Conservation (phyloP, 345 rosid genomes). For the Rhodomyrtus tomentosa region DNA sequence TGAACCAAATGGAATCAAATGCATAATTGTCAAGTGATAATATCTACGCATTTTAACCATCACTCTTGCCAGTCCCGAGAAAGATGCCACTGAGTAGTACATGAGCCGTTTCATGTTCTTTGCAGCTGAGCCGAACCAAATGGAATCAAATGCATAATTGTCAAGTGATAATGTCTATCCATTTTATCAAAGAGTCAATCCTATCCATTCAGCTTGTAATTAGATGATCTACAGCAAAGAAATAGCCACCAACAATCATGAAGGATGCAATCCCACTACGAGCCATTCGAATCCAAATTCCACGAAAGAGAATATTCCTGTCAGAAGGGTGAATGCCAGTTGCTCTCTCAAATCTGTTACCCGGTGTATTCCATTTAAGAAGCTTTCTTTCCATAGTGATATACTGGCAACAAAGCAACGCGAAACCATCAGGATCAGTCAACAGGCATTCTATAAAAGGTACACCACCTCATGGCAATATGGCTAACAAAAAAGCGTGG, state of each 20-base stretch:
- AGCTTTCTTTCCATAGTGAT: slow-evolving; percentile 61
- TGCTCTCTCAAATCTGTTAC: slow-evolving; percentile 65
- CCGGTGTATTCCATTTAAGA: slow-evolving; percentile 67
- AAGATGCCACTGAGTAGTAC: background rate
- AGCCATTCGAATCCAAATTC: slow-evolving; percentile 57
- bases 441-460: background rate
- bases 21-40: background rate
- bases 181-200: background rate
- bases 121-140: background rate
- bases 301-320: slow-evolving; percentile 52
- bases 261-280: slow-evolving; percentile 59
- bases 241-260: slow-evolving; percentile 56
- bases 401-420: slow-evolving; percentile 28
- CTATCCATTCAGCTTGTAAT: slow-evolving; percentile 15
- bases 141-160: background rate
- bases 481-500: background rate
- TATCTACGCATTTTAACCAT: background rate
- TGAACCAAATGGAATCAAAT: background rate
- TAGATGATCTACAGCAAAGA: slow-evolving; percentile 33
- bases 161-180: background rate
- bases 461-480: background rate
- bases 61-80: background rate
- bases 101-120: background rate
- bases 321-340: slow-evolving; percentile 96
- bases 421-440: background rate